These are phyloP conservation scores for Ceratobasidium sp. DNA, from an alignment of 1,284 basidiomycete genomes.

Conservation along the genomic window DNA sequence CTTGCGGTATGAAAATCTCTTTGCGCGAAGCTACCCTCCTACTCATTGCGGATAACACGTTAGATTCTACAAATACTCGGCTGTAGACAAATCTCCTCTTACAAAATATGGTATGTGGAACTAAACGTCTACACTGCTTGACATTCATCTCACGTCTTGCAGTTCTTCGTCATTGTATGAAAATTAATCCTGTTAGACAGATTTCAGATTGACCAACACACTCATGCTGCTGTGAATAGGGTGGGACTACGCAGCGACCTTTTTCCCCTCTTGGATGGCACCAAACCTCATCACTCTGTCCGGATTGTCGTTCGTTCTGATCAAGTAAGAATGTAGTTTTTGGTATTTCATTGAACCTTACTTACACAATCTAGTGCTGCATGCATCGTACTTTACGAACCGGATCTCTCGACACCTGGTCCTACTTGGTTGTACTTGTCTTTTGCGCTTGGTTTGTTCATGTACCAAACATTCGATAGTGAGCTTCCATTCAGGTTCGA, in stretches of 20 bases:
- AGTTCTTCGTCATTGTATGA: conserved; percentile 48
- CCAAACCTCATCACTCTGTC: conserved; percentile 49
- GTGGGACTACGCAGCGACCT: conserved; percentile 47
- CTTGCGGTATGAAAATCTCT: conserved; percentile 1
- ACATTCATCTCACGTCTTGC: not conserved
- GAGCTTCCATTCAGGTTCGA: conserved; percentile 4
- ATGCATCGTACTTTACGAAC: conserved; percentile 44
- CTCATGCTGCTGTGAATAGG: conserved; percentile 33
- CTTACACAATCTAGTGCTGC: conserved; percentile 37
- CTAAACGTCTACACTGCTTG: not conserved
- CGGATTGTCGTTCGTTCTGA: conserved; percentile 47
- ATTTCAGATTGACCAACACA: not conserved
- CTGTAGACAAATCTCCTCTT: conserved; percentile 48
- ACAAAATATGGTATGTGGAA: conserved; percentile 47
- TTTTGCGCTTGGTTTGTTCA: conserved; percentile 48
- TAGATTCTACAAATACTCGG: conserved; percentile 45
- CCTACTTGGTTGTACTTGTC: conserved; percentile 48
- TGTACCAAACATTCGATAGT: conserved; percentile 51
- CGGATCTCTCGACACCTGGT: conserved; percentile 45
- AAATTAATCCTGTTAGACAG: not conserved
- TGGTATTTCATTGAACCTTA: not conserved
- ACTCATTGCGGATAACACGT: not conserved
- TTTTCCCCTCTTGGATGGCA: conserved; percentile 49
- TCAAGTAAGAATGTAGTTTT: conserved; percentile 44
- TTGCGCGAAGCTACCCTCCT: not conserved